Evolutionary conservation across 2,329 filamentous ascomycete genomes (phyloP).

Genomic region (Apiospora rasikravindrae): DNA sequence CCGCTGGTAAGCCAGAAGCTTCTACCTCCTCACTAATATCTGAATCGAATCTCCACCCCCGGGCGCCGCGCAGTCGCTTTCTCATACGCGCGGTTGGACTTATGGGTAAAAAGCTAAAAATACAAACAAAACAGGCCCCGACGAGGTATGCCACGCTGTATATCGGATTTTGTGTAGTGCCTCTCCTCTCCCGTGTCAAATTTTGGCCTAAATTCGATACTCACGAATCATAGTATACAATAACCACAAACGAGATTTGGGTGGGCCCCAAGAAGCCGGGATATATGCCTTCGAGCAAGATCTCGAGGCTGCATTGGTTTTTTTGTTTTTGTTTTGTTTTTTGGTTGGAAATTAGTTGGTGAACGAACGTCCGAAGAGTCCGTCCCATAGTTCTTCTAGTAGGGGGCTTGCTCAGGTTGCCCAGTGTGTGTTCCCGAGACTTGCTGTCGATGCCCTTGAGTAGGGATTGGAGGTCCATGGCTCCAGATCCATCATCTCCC

Average conservation of each 20-base stretch:
- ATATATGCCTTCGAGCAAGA: conserved; percentile 8
- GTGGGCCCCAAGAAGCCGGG: conserved; percentile 3
- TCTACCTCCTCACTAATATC: not conserved
- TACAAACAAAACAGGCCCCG: conserved; percentile 10
- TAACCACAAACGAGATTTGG: conserved; percentile 15
- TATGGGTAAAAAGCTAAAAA: not conserved
- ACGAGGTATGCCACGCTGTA: conserved; percentile 12
- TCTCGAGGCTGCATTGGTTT: conserved; percentile 4
- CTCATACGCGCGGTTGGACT: not conserved
- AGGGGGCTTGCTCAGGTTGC: conserved; percentile 41
- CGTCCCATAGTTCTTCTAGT: conserved; percentile 26
- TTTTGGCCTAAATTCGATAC: conserved; percentile 10
- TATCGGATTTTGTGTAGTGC: not conserved
- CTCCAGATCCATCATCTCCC: conserved; percentile 29
- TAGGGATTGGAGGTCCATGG: conserved; percentile 40
- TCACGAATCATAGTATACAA: conserved; percentile 11
- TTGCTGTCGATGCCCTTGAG: conserved; percentile 42
- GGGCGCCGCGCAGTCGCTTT: conserved; percentile 17
- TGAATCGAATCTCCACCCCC: not conserved
- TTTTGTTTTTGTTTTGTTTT: not conserved
- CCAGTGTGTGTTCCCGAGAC: conserved; percentile 37
- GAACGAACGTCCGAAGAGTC: not conserved
- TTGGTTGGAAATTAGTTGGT: not conserved
- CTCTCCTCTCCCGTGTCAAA: not conserved
- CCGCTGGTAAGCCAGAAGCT: conserved; percentile 15